Evolutionary conservation across 2,329 filamentous ascomycete genomes (phyloP).

Genomic region (Penicillium hesseltinei): DNA sequence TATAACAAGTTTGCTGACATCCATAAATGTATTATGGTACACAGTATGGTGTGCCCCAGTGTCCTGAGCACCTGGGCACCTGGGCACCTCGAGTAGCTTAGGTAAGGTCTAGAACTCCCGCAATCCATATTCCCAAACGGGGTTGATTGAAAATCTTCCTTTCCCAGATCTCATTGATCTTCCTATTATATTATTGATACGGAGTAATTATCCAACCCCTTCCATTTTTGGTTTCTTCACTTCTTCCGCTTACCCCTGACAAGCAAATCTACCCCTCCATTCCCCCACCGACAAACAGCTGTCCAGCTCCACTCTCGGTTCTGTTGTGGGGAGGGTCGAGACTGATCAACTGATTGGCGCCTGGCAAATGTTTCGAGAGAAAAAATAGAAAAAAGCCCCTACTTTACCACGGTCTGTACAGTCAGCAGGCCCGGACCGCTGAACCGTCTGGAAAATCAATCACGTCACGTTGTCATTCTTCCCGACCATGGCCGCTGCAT

Average conservation of each 20-base stretch:
- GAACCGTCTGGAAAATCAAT: slow-evolving; percentile 31
- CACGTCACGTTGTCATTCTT: slow-evolving; percentile 37
- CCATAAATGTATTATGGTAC: background rate
- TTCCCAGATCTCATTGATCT: background rate
- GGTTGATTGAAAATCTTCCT: background rate
- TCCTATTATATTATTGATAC: background rate
- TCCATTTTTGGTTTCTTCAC: background rate
- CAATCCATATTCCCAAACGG: background rate
- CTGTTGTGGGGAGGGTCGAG: slow-evolving; percentile 27
- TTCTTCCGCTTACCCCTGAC: background rate
- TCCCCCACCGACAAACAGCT: slow-evolving; percentile 11
- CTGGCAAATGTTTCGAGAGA: slow-evolving; percentile 4
- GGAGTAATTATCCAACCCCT: background rate
- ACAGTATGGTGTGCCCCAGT: background rate
- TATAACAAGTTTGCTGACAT: background rate
- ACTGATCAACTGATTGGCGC: slow-evolving; percentile 23
- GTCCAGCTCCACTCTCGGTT: slow-evolving; percentile 25
- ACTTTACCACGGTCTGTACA: slow-evolving; percentile 18
- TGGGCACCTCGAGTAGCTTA: background rate
- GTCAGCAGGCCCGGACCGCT: slow-evolving; percentile 20
- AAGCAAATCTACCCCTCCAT: slow-evolving; percentile 3
- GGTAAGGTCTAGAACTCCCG: slow-evolving; percentile 9
- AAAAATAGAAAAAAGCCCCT: slow-evolving; percentile 7
- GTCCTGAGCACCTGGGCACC: background rate
- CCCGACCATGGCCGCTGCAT: slow-evolving; percentile 46